These are phyloP conservation scores for Wakefieldia striispora DNA, from an alignment of 768 basidiomycete genomes.

Conservation along the genomic window DNA sequence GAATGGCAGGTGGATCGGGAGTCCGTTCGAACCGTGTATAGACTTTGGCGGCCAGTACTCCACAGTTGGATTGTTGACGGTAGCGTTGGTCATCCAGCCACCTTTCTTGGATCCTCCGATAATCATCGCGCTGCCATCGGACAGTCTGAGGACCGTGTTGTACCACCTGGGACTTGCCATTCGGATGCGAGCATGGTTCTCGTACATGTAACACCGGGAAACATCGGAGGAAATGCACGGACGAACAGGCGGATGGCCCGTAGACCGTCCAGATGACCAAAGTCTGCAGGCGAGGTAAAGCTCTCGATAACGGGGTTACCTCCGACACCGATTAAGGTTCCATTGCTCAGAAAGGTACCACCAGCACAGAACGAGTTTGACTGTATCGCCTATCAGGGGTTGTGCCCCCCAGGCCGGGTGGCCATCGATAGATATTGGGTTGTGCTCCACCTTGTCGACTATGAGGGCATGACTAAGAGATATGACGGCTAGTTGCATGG, in stretches of 20 bases:
- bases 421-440: slow-evolving; percentile 67
- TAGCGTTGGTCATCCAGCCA: slow-evolving; percentile 83
- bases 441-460: slow-evolving; percentile 85
- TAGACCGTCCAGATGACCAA: slow-evolving; percentile 72
- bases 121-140: slow-evolving; percentile 81
- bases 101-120: slow-evolving; percentile 79
- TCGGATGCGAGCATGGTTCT: slow-evolving; percentile 59
- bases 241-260: slow-evolving; percentile 72
- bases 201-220: slow-evolving; percentile 58
- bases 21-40: slow-evolving; percentile 62
- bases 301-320: slow-evolving; percentile 75
- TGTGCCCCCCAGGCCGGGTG: slow-evolving; percentile 82
- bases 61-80: slow-evolving; percentile 76
- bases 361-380: slow-evolving; percentile 90
- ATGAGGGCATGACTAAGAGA: slow-evolving; percentile 70
- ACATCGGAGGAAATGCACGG: slow-evolving; percentile 55
- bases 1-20: slow-evolving; percentile 63
- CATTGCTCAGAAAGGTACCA: slow-evolving; percentile 73
- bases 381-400: slow-evolving; percentile 50
- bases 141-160: slow-evolving; percentile 63
- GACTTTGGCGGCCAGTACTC: slow-evolving; percentile 83
- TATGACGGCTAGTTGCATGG: slow-evolving; percentile 73
- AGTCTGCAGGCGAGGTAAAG: slow-evolving; percentile 65
- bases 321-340: slow-evolving; percentile 75
- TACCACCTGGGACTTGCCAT: slow-evolving; percentile 85